Evolutionary conservation across 179 eudicot genomes (phyloP).

Genomic region (Amaranthus tricolor): DNA sequence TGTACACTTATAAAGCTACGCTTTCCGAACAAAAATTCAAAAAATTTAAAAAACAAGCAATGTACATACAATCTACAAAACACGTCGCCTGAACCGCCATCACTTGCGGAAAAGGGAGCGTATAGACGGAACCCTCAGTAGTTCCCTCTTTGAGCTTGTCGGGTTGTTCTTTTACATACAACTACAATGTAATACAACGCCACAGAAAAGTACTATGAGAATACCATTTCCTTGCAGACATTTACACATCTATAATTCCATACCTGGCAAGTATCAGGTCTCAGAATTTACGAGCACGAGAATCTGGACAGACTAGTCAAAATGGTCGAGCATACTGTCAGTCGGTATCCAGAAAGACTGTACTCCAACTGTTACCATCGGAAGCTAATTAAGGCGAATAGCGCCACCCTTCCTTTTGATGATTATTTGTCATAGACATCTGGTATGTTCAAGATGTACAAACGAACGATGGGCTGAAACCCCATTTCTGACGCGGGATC

Average conservation of each 20-base stretch:
- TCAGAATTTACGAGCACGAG: constrained; percentile 23
- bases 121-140: not conserved
- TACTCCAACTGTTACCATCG: constrained; percentile 14
- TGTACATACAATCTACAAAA: constrained; percentile 25
- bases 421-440: constrained; percentile 11
- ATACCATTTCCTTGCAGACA: not conserved
- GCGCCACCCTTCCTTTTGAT: constrained; percentile 21
- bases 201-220: not conserved
- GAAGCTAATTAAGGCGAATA: constrained; percentile 21
- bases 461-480: constrained; percentile 2
- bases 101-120: not conserved
- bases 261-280: constrained; percentile 24
- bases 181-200: not conserved
- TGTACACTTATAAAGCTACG: constrained; percentile 17
- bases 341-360: not conserved
- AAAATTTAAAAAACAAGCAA: constrained; percentile 16
- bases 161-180: constrained; percentile 11
- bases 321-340: constrained; percentile 7
- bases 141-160: constrained; percentile 3
- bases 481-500: not conserved
- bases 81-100: not conserved
- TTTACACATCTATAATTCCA: constrained; percentile 14
- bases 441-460: constrained; percentile 10
- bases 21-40: not conserved
- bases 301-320: constrained; percentile 4